Conservation (phyloP, 2,329 filamentous ascomycete species). For the Aspergillus udagawae region DNA sequence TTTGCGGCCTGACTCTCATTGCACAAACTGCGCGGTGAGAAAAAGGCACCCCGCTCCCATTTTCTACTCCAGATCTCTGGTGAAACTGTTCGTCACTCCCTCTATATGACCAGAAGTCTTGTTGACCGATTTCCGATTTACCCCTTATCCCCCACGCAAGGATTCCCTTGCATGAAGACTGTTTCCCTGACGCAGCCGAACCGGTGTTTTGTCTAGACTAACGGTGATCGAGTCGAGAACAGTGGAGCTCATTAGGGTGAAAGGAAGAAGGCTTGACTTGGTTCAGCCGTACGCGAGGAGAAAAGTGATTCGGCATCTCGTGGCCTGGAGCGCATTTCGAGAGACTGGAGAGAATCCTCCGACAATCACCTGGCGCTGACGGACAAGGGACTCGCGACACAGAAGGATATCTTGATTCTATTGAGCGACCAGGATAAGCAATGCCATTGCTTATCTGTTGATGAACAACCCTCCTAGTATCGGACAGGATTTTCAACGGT, state of each 20-base stretch:
- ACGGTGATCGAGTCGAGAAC: background rate
- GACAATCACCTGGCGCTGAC: background rate
- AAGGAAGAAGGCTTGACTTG: background rate
- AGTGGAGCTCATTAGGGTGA: background rate
- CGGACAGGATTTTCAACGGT: background rate
- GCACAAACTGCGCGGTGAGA: conserved; percentile 17
- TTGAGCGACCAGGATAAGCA: background rate
- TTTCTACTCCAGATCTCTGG: background rate
- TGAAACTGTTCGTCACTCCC: background rate
- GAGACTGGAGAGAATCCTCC: background rate
- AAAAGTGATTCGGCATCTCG: background rate
- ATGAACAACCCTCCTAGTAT: background rate
- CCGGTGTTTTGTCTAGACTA: background rate
- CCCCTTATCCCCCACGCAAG: background rate
- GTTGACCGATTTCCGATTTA: background rate
- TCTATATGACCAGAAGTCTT: background rate
- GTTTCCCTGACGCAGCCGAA: background rate
- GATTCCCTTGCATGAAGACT: background rate
- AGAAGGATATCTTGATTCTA: background rate
- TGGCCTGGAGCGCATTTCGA: background rate
- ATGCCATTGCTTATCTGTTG: background rate
- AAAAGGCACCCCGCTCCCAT: conserved; percentile 13
- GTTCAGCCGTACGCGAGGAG: background rate
- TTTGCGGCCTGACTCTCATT: conserved; percentile 6
- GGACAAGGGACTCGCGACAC: background rate